Evolutionary conservation across 371 early-diverging fungal species (phyloP), one percentile per base, ranked within the genome.

Genomic region (Mortierella sp.): DNA sequence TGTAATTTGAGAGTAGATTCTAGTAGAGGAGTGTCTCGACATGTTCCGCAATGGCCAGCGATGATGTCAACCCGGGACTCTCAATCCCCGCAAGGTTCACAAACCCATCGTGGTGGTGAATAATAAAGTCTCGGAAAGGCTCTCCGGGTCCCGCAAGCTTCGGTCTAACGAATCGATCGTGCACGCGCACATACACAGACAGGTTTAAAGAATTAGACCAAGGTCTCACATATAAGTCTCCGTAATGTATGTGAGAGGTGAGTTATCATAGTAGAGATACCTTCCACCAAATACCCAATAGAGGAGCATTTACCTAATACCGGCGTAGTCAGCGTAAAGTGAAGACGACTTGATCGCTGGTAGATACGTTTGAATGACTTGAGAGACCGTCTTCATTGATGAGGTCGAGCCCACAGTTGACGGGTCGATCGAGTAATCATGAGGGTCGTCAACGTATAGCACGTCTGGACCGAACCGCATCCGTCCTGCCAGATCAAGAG

Each of bases 401-500:
- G 83, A 76, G 29, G 83, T 84, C 48, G 90, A 79, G 2, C 79
- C 86, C 2, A 88, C 88, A 24, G 90, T 87, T 21, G 90, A 92
- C 43, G 87, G 89, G 12, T 81, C 79, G 5, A 95, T 75, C 35
- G 81, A 75, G 46, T 96, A 95, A 84, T 98, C 95, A 16, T 88
- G 77, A 18, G 90, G 89, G 4, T 82, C 71, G 18, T 91, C 88
- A 7, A 95, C 76, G 80, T 93, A 96, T 51, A 92, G 78, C 0
- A 94, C 88, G 82, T 97, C 96, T 0, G 98, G 98, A 0, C 98
- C 98, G 86, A 98, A 97, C 60, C 95, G 93, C 75, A 94, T 90
- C 24, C 89, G 87, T 0, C 95, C 96, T 11, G 91, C 92, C 90
- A 97, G 78, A 83, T 97, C 97, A 43, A 97, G 76, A 0, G 97